A percentile compares a stretch with the other conserved stretches of the same genome.
Conservation (phyloP, 1,284 basidiomycete species). For the Tilletia walkeri region DNA sequence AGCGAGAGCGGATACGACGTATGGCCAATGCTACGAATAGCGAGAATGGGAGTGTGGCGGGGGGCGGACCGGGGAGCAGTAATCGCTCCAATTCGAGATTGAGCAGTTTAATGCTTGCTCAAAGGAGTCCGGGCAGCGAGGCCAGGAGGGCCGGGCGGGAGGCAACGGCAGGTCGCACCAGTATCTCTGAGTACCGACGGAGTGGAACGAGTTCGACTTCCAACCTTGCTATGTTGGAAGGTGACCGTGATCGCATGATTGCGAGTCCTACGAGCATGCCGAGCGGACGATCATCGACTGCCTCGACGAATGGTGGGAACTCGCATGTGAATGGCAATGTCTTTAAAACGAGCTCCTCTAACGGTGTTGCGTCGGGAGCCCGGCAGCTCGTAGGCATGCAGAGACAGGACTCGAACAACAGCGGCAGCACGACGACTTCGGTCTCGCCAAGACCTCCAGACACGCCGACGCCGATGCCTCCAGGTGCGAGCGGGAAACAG, state of each 20-base stretch:
- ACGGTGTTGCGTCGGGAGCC: background rate
- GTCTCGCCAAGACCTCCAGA: slow-evolving; percentile 8
- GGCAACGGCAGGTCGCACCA: background rate
- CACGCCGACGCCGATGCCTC: slow-evolving; percentile 13
- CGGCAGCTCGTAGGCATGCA: slow-evolving; percentile 1
- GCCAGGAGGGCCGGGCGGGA: background rate
- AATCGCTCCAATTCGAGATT: slow-evolving; percentile 3
- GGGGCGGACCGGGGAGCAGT: slow-evolving; percentile 7
- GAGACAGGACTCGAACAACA: slow-evolving; percentile 8
- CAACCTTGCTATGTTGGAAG: background rate
- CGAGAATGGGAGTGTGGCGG: slow-evolving; percentile 10
- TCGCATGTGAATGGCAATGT: background rate
- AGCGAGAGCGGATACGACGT: slow-evolving; percentile 6
- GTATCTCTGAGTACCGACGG: slow-evolving; percentile 13
- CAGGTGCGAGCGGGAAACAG: background rate
- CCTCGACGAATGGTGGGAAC: background rate
- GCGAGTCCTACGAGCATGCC: slow-evolving; percentile 8
- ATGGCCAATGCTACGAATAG: background rate
- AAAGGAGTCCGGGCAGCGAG: slow-evolving; percentile 8
- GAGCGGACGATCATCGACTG: background rate
- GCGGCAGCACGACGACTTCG: slow-evolving; percentile 11
- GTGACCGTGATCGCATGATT: slow-evolving; percentile 8
- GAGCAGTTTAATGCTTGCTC: slow-evolving; percentile 7
- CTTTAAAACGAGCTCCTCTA: background rate
- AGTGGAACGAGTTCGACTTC: background rate